phyloP scores from a whole-genome alignment of 2,329 filamentous ascomycete genomes.

The Onygena corvina region DNA sequence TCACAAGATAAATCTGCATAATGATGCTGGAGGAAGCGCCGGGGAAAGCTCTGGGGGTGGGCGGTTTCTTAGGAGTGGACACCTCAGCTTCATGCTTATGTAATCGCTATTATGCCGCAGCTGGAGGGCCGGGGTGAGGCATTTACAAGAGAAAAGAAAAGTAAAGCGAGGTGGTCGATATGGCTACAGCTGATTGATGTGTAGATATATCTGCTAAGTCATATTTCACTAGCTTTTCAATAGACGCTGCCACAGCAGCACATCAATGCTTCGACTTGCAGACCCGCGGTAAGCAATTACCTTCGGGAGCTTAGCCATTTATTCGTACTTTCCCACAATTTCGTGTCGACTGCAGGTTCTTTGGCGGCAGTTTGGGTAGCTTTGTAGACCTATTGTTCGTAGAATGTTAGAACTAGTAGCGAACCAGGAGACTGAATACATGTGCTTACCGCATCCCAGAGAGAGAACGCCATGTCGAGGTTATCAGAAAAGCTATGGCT shows the following conservation, averaged over 20 bases:
- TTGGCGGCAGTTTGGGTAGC: constrained; percentile 45
- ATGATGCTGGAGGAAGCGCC: too few relatives aligned
- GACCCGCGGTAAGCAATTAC: constrained; percentile 14
- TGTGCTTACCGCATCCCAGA: constrained; percentile 52
- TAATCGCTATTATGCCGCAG: too few relatives aligned
- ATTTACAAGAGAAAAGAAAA: too few relatives aligned
- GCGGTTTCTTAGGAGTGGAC: too few relatives aligned
- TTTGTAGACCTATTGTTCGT: constrained; percentile 40
- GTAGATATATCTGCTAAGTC: neutral
- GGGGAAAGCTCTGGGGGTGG: too few relatives aligned
- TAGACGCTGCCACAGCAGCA: too few relatives aligned
- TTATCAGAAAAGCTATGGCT: constrained; percentile 47
- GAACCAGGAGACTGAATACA: too few relatives aligned
- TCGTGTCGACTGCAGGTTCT: constrained; percentile 39
- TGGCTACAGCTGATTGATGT: neutral
- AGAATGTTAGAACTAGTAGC: constrained; percentile 8
- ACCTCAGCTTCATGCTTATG: too few relatives aligned
- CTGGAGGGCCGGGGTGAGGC: too few relatives aligned
- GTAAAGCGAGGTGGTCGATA: too few relatives aligned
- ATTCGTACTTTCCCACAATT: constrained; percentile 48
- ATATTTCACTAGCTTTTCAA: constrained; percentile 2
- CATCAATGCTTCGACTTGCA: too few relatives aligned
- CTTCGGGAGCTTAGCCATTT: constrained; percentile 42
- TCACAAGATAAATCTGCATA: too few relatives aligned
- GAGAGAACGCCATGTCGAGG: constrained; percentile 47